Percentiles rank a stretch among this genome's conserved stretches.
Conservation (phyloP, 2,329 filamentous ascomycete genomes). For the Podosphaera fusca region DNA sequence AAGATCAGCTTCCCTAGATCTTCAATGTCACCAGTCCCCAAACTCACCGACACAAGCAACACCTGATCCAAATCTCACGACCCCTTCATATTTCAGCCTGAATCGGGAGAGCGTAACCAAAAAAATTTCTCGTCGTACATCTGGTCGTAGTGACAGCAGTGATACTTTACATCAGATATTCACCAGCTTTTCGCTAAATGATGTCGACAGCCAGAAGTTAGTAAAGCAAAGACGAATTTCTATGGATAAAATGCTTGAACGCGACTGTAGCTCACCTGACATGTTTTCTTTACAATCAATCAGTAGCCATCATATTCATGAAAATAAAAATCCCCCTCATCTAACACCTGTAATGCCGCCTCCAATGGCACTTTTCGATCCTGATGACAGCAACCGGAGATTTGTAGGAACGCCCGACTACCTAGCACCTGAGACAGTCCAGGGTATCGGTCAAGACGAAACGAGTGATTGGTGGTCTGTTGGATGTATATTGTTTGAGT, state of each 20-base stretch:
- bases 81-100: conserved; percentile 85
- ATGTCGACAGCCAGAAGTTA: conserved; percentile 21
- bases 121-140: conserved; percentile 42
- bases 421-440: conserved; percentile 87
- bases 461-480: conserved; percentile 99
- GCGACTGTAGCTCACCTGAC: conserved; percentile 56
- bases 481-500: conserved; percentile 96
- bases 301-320: conserved; percentile 18
- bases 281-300: conserved; percentile 38
- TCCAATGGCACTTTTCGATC: conserved; percentile 86
- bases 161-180: conserved; percentile 70
- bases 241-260: conserved; percentile 55
- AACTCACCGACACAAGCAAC: conserved; percentile 69
- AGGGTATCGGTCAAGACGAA: conserved; percentile 84
- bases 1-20: conserved; percentile 78
- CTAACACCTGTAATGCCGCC: conserved; percentile 59
- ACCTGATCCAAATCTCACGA: conserved; percentile 47
- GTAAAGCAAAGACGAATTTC: conserved; percentile 24
- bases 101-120: conserved; percentile 32
- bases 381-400: conserved; percentile 72
- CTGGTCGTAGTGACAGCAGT: conserved; percentile 79
- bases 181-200: conserved; percentile 51
- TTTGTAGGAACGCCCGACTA: conserved; percentile 97
- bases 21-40: conserved; percentile 59
- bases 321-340: conserved; percentile 34